These are phyloP conservation scores for Fusarium camptoceras DNA, from an alignment of 2,329 filamentous ascomycete genomes.

Conservation along the genomic window DNA sequence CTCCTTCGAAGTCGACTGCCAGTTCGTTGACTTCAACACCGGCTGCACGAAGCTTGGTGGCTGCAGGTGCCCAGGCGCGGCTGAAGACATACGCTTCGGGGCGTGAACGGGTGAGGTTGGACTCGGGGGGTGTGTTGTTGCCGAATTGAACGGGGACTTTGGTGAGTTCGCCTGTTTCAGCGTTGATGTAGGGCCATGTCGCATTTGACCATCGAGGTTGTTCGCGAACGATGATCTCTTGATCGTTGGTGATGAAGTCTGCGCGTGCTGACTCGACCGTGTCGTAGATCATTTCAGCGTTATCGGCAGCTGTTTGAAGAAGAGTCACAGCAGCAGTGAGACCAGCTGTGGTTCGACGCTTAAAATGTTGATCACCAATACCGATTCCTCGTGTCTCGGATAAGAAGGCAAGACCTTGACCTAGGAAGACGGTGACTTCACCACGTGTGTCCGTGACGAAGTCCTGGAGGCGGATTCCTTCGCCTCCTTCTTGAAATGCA, in stretches of 20 bases:
- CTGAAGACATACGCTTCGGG: constrained; percentile 50
- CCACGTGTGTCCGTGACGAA: constrained; percentile 48
- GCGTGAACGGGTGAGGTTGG: constrained; percentile 47
- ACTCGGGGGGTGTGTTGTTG: constrained; percentile 44
- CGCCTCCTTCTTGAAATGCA: constrained; percentile 28
- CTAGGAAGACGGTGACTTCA: constrained; percentile 44
- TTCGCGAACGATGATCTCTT: constrained; percentile 41
- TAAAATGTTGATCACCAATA: constrained; percentile 47
- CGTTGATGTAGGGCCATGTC: constrained; percentile 43
- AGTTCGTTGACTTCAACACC: constrained; percentile 46
- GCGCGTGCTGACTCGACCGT: constrained; percentile 44
- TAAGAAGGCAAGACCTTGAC: constrained; percentile 48
- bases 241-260: constrained; percentile 42
- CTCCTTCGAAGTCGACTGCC: constrained; percentile 36
- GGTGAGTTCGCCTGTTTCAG: constrained; percentile 41
- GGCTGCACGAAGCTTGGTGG: constrained; percentile 41
- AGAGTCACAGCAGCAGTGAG: constrained; percentile 45
- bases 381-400: constrained; percentile 49
- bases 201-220: constrained; percentile 31
- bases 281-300: constrained; percentile 42
- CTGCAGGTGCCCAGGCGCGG: constrained; percentile 44
- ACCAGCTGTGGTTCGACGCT: constrained; percentile 46
- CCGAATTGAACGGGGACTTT: constrained; percentile 45
- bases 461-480: constrained; percentile 44
- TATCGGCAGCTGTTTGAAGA: constrained; percentile 46